Base-by-base conservation (phyloP, 768 basidiomycete species). In the Mycena galericulata region DNA sequence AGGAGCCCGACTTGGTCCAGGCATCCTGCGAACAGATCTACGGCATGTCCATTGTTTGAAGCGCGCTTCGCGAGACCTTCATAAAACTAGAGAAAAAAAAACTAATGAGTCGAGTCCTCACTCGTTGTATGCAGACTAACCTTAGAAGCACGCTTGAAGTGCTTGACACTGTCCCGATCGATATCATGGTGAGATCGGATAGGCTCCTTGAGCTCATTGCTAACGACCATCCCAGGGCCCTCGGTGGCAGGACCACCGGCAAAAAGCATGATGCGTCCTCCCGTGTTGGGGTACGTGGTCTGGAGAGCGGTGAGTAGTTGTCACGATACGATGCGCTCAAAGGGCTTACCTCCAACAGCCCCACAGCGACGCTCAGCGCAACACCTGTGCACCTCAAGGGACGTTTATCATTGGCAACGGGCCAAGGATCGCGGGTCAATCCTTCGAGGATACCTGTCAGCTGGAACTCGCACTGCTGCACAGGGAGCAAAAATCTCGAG, bases 181-280 rank as follows among this genome's bases (percentile, higher is more conserved):
- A 99, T 99, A 75, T 99, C 98, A 81, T 99, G 97, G 78, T 99
- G 98, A 10, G 96, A 98, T 59, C 98, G 92, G 69, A 99, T 99
- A 2, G 97, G 96, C 75, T 99, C 98, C 81, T 95, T 94, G 62
- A 99, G 84, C 81, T 99, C 97, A 71, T 94, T 94, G 80, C 88
- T 92, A 62, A 99, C 98, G 34, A 98, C 97, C 90, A 96, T 90
- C 20, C 98, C 98, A 0, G 98, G 98, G 3, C 98, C 98, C 76
- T 98, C 96, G 2, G 97, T 98, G 12, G 93, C 92, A 17, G 98
- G 95, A 30, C 98, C 98, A 73, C 97, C 98, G 40, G 96, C 84
- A 76, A 99, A 99, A 36, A 98, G 78, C 94, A 99, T 97, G 80
- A 99, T 94, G 58, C 97, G 89, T 20, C 92, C 97, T 45, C 98